Percentiles rank a stretch among this genome's conserved stretches.
Evolutionary conservation across 495 filamentous ascomycete genomes (phyloP).

Genomic region (Neurospora tetrasperma): DNA sequence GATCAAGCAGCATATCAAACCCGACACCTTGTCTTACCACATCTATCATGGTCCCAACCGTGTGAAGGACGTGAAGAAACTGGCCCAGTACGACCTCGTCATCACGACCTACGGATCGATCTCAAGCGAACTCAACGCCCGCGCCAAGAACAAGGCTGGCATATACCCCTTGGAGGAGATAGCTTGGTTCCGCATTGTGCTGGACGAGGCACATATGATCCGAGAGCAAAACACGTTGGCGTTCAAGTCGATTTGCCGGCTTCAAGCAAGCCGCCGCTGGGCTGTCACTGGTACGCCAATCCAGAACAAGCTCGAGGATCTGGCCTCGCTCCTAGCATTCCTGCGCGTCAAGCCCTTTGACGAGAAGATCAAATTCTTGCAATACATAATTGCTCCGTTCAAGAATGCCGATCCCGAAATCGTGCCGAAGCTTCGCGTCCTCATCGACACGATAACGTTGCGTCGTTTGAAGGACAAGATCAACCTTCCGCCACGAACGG

Average conservation of each 20-base stretch:
- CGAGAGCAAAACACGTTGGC: conserved; percentile 71
- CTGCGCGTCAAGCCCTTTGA: conserved; percentile 80
- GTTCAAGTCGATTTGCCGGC: conserved; percentile 72
- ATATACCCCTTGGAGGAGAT: conserved; percentile 60
- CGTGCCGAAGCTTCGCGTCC: conserved; percentile 72
- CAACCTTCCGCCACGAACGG: conserved; percentile 62
- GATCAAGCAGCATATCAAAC: conserved; percentile 66
- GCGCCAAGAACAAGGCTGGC: conserved; percentile 47
- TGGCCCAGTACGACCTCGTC: conserved; percentile 69
- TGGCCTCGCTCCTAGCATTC: conserved; percentile 84
- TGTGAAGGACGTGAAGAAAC: conserved; percentile 51
- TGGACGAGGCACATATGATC: conserved; percentile 94
- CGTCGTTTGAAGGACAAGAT: conserved; percentile 90
- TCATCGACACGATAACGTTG: conserved; percentile 86
- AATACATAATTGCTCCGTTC: conserved; percentile 74
- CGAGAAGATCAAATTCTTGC: conserved; percentile 58
- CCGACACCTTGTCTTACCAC: conserved; percentile 51
- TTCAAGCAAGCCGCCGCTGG: conserved; percentile 79
- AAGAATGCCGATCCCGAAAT: conserved; percentile 71
- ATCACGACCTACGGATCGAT: conserved; percentile 87
- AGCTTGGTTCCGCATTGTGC: conserved; percentile 89
- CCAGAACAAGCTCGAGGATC: conserved; percentile 85
- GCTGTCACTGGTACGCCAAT: conserved; percentile 90
- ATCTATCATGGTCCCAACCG: conserved; percentile 78
- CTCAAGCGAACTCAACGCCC: conserved; percentile 61